Evolutionary conservation across 495 filamentous ascomycete genomes (phyloP), one percentile per base, ranked within the genome.

Genomic region (Wilcoxina mikolae): DNA sequence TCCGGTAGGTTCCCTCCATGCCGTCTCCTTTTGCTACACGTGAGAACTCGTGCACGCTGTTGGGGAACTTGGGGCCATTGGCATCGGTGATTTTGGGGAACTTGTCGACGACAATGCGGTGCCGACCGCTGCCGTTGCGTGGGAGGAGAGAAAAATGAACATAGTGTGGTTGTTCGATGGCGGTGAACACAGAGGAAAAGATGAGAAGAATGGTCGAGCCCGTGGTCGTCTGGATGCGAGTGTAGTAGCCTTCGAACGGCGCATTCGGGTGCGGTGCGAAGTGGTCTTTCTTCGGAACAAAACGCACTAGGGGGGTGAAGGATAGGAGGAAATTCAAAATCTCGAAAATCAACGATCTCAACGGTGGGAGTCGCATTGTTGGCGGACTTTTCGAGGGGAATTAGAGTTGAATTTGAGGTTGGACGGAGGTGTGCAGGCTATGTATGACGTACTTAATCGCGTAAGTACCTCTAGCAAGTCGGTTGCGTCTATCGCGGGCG

Each of bases 161-260:
- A 54, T 68, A 66, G 56, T 75, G 64, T 4, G 71, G 65, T 10
- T 64, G 62, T 3, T 59, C 38, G 22, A 45, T 56, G 3, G 68
- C 72, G 24, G 55, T 55, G 20, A 60, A 66, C 22, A 74, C 68
- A 17, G 63, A 58, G 26, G 63, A 66, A 27, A 66, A 51, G 38
- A 66, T 66, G 10, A 66, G 27, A 10, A 66, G 48, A 17, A 66
- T 62, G 4, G 64, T 60, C 4, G 62, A 64, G 44, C 68, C 65
- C 3, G 68, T 68, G 29, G 68, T 60, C 1, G 74, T 67, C 24
- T 58, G 52, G 53, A 74, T 72, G 38, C 71, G 71, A 24, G 68
- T 70, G 61, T 74, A 73, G 60, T 67, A 73, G 12, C 71, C 73
- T 56, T 75, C 73, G 55, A 74, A 73, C n/a, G 56, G 59, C 11